Base-by-base conservation (phyloP, 202 grass and related monocot species). In the Zoysia matrella region DNA sequence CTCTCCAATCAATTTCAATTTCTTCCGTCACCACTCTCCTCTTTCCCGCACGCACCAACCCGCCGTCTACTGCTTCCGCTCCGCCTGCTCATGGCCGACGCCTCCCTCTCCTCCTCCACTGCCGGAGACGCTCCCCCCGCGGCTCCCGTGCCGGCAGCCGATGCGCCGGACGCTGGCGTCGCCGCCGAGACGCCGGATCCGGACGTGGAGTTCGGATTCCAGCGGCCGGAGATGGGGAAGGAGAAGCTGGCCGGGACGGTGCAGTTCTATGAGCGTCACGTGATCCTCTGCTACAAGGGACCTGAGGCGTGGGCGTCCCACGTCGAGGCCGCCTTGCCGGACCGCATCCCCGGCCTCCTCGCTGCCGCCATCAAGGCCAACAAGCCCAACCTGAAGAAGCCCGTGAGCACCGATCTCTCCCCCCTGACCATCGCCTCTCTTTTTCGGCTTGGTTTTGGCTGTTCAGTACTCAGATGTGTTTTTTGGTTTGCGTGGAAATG, bases 251-350 rank as follows among this genome's bases (percentile, higher is more conserved):
- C 55, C 65, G 96, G 96, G 45, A 89, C 96, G 11, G 96, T 99
- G 51, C 85, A 84, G 52, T 86, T 83, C 85, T 80, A 95, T 87
- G 89, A 93, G 83, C 96, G 96, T 60, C 92, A 96, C 60, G 87
- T 96, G 48, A 93, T 99, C 87, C 92, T 99, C 36, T 94, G 96
- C 53, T 99, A 96, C 85, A 99, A 99, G 91, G 83, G 75, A 13
- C 96, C 96, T 8, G 75, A 89, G 52, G 85, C 87, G 66, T 99
- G 96, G 96, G 91, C 93, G 11, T 87, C 93, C 30, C 85, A 82
- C 83, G 60, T 94, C 64, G 96, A 99, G 89, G 89, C 87, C 68
- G 74, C 93, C 3, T 89, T 96, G 52, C 94, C 93, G 6, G 96
- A 96, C 77, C 83, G 87, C 71, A 74, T 94, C 50, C 96, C 96